Percentiles rank a stretch among this genome's conserved stretches.
Conservation (phyloP, 306 rosid species). For the Prunus persica region DNA sequence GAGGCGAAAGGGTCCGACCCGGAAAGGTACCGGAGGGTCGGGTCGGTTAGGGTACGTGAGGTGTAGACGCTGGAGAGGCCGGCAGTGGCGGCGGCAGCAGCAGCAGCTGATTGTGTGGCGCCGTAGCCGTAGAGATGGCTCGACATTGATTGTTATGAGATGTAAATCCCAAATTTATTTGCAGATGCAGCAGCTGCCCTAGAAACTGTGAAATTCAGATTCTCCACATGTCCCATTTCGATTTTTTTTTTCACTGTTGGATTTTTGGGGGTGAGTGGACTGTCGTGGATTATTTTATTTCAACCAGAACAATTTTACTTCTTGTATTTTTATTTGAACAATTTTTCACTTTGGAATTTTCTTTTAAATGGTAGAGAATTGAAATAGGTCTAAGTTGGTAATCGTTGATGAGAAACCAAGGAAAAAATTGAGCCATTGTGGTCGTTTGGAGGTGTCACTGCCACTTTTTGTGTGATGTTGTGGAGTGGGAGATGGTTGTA, state of each 20-base stretch:
- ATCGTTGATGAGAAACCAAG: no score
- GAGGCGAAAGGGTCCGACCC: constrained; percentile 19
- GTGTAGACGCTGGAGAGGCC: constrained; percentile 11
- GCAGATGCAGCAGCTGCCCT: not conserved
- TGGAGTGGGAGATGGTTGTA: no score
- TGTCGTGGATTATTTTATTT: no score
- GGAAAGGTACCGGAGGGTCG: constrained; percentile 16
- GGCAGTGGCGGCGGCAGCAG: constrained; percentile 20
- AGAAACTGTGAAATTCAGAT: not conserved
- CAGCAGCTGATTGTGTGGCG: constrained; percentile 22
- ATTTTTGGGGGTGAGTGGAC: no score
- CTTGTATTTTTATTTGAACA: no score
- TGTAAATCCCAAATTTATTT: not conserved
- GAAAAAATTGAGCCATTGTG: no score
- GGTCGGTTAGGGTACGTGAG: constrained; percentile 18
- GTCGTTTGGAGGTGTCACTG: no score
- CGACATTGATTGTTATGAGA: constrained; percentile 22
- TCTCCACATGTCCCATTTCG: not conserved
- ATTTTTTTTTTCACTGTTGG: not conserved
- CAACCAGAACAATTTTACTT: no score
- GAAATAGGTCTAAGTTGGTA: no score
- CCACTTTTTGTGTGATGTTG: no score
- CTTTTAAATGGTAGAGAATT: no score
- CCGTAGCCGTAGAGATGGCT: constrained; percentile 39
- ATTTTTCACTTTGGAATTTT: no score